Percentiles rank a stretch among this genome's conserved stretches.
phyloP scores from a whole-genome alignment of 345 rosid species.

The Salix dunnii region DNA sequence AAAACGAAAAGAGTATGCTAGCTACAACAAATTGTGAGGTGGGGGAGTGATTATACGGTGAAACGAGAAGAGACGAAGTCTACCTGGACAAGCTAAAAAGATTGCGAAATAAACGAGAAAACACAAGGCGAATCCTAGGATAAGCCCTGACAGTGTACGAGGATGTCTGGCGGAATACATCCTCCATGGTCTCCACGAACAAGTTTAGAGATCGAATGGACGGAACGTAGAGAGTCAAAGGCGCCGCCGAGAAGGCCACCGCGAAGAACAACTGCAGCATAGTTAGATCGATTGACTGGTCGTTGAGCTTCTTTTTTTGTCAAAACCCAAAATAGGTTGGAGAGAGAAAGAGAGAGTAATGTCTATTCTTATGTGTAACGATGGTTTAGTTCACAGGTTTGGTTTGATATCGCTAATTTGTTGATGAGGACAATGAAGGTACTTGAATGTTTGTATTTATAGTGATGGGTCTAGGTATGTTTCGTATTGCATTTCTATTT shows the following conservation, averaged over 20 bases:
- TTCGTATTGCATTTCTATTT: too few species aligned
- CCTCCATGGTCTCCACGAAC: conserved; percentile 36
- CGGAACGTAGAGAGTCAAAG: conserved; percentile 45
- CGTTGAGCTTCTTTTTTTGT: background rate
- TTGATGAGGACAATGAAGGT: background rate
- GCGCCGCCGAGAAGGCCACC: conserved; percentile 53
- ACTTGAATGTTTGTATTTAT: background rate
- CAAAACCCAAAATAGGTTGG: background rate
- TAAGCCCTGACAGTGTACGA: conserved; percentile 18
- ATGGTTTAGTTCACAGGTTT: background rate
- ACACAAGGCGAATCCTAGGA: conserved; percentile 36
- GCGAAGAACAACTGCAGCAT: conserved; percentile 49
- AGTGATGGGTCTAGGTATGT: background rate
- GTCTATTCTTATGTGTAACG: background rate
- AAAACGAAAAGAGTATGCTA: background rate
- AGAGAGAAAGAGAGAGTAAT: background rate
- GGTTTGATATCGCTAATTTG: background rate
- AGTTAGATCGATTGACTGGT: background rate
- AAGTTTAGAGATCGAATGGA: conserved; percentile 40
- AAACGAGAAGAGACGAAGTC: background rate
- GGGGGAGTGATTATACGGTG: background rate
- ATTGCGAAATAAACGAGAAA: conserved; percentile 29
- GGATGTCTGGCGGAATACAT: conserved; percentile 24
- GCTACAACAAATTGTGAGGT: background rate
- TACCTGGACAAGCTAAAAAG: conserved; percentile 18